A percentile compares a stretch with the other conserved stretches of the same genome.
Conservation (phyloP, 768 basidiomycete species). For the Mycena haematopus region DNA sequence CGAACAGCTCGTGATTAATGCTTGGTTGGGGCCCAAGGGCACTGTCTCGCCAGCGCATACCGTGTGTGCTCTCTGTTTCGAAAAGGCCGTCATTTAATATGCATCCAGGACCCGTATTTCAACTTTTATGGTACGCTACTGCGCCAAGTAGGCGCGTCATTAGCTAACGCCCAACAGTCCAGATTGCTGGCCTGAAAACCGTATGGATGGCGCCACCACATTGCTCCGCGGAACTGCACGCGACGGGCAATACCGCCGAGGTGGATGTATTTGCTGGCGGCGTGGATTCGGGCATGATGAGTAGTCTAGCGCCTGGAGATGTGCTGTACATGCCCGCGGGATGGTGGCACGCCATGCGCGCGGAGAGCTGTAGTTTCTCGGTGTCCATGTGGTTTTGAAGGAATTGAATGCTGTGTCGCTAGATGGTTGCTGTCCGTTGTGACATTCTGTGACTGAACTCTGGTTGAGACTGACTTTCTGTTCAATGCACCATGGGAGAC, state of each 20-base stretch:
- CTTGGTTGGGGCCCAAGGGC: slow-evolving; percentile 82
- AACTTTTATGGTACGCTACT: slow-evolving; percentile 78
- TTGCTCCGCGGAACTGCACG: slow-evolving; percentile 63
- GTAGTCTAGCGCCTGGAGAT: slow-evolving; percentile 81
- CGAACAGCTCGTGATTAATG: slow-evolving; percentile 72
- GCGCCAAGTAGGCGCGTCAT: slow-evolving; percentile 3
- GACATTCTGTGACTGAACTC: slow-evolving; percentile 28
- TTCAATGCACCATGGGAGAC: slow-evolving; percentile 33
- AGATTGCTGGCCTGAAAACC: slow-evolving; percentile 87
- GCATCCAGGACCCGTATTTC: slow-evolving; percentile 84
- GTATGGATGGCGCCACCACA: slow-evolving; percentile 90
- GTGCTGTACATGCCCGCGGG: slow-evolving; percentile 88
- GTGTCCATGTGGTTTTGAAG: slow-evolving; percentile 89
- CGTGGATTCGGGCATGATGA: slow-evolving; percentile 62
- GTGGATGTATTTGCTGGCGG: slow-evolving; percentile 76
- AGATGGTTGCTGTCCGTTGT: slow-evolving; percentile 10
- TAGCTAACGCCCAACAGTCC: slow-evolving; percentile 55
- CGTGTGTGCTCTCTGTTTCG: slow-evolving; percentile 42
- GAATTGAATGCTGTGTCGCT: background rate
- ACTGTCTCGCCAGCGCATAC: slow-evolving; percentile 92
- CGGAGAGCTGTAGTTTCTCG: slow-evolving; percentile 83
- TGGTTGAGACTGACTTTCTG: background rate
- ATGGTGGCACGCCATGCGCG: slow-evolving; percentile 95
- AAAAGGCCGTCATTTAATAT: slow-evolving; percentile 13
- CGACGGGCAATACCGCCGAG: slow-evolving; percentile 81